Conservation (phyloP, 2,329 filamentous ascomycete species). For the Apiospora marii region DNA sequence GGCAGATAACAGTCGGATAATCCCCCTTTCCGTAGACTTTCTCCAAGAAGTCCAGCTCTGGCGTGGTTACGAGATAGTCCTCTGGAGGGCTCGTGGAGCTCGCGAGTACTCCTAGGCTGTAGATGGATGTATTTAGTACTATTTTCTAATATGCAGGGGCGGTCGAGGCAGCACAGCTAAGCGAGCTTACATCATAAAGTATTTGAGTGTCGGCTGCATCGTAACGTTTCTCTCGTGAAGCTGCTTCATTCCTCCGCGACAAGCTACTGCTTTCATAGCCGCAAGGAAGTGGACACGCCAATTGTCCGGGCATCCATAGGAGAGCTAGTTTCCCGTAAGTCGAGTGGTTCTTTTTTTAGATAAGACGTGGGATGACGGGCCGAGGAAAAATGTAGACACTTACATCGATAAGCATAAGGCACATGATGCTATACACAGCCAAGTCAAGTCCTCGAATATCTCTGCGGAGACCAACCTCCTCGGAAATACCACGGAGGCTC, state of each 20-base stretch:
- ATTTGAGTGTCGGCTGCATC: conserved; percentile 27
- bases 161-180: neutral
- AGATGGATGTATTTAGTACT: neutral
- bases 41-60: conserved; percentile 35
- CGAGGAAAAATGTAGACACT: neutral
- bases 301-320: conserved; percentile 25
- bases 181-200: conserved; percentile 38
- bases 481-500: conserved; percentile 6
- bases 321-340: neutral
- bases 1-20: conserved; percentile 37
- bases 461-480: neutral
- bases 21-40: conserved; percentile 31
- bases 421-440: neutral
- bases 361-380: neutral
- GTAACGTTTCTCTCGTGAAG: conserved; percentile 12
- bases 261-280: conserved; percentile 37
- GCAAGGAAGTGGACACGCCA: conserved; percentile 44
- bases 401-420: conserved; percentile 12
- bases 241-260: conserved; percentile 40
- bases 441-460: neutral
- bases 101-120: conserved; percentile 40
- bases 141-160: neutral
- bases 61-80: conserved; percentile 31
- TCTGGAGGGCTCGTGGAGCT: conserved; percentile 44
- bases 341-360: too few relatives aligned